Evolutionary conservation across 2,329 filamentous ascomycete species (phyloP).

Genomic region (Didymosphaeria variabile): DNA sequence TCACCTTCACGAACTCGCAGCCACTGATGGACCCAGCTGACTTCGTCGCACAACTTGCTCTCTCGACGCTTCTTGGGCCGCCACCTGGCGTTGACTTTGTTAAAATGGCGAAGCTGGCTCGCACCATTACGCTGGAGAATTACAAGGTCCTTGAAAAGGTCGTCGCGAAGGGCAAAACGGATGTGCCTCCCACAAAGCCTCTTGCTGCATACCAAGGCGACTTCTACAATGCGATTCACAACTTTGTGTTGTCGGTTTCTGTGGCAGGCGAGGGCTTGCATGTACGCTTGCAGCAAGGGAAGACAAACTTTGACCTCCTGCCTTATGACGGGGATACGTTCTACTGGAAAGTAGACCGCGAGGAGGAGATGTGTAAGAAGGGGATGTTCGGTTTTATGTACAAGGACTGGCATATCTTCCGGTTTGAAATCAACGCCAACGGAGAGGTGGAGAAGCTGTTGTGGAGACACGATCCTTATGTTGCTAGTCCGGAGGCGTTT

Average conservation of each 20-base stretch:
- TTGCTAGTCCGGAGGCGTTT: constrained; percentile 13
- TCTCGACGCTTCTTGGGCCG: constrained; percentile 15
- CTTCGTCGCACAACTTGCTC: constrained; percentile 17
- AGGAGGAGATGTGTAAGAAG: constrained; percentile 17
- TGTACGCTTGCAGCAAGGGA: constrained; percentile 13
- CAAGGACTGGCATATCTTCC: constrained; percentile 20
- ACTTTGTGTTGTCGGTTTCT: constrained; percentile 16
- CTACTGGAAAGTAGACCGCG: constrained; percentile 16
- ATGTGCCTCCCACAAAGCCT: constrained; percentile 14
- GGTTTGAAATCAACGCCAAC: constrained; percentile 12
- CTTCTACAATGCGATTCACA: constrained; percentile 20
- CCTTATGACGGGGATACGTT: constrained; percentile 21
- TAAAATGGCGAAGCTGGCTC: constrained; percentile 10
- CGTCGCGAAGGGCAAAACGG: constrained; percentile 11
- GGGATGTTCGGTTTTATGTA: constrained; percentile 19
- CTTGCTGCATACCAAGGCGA: constrained; percentile 17
- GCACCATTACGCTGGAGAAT: constrained; percentile 7
- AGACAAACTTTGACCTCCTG: constrained; percentile 9
- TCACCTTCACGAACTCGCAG: constrained; percentile 17
- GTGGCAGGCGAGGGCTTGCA: constrained; percentile 9
- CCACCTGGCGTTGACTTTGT: constrained; percentile 12
- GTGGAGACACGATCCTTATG: constrained; percentile 20
- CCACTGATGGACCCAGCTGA: constrained; percentile 18
- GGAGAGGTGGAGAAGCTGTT: constrained; percentile 13
- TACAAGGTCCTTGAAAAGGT: constrained; percentile 11